Base-by-base conservation (phyloP, 1,139 yeast species). In the Taiozyma sp. region DNA sequence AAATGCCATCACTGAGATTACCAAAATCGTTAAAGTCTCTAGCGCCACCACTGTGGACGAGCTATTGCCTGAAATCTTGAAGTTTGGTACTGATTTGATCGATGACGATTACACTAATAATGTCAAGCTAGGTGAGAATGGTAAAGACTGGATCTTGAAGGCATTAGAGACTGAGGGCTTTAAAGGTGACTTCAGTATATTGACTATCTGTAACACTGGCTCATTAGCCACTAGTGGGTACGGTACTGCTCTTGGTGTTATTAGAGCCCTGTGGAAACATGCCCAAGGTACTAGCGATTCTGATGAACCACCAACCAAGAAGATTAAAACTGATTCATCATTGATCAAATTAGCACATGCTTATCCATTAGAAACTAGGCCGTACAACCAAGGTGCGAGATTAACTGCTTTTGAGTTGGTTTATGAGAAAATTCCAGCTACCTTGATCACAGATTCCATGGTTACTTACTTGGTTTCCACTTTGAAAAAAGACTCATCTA, bases 201-300 rank as follows among this genome's bases (percentile, higher is more conserved):
- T 91, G 64, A 93, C 98, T 2, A 87, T 91, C 51, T 85, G 93
- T 63, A 86, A 86, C 65, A 86, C 93, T 2, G 95, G 95, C 0
- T 88, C 98, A 0, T 73, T 93, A 56, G 99, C 99, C 1, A 93
- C 98, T 3, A 89, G 98, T 3, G 98, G 98, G 2, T 93, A 90
- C 64, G 99, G 99, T 24, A 93, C 99, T 8, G 98, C 98, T 0
- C 75, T 93, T 44, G 98, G 98, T 19, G 88, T 91, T 26, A 82
- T 93, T 47, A 79, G 98, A 58, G 81, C 96, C 0, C 73, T 88
- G 26, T 75, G 79, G 73, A 64, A 69, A 14, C 67, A 70, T 37
- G 72, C 83, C 14, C 43, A 62, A 67, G 48, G 13, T 42, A 10
- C 8, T 28, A 43, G 57, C 50, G 57, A 56, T 1, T 55, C 70